phyloP scores from a whole-genome alignment of 1,139 yeast genomes.

The Geotrichum restrictum region DNA sequence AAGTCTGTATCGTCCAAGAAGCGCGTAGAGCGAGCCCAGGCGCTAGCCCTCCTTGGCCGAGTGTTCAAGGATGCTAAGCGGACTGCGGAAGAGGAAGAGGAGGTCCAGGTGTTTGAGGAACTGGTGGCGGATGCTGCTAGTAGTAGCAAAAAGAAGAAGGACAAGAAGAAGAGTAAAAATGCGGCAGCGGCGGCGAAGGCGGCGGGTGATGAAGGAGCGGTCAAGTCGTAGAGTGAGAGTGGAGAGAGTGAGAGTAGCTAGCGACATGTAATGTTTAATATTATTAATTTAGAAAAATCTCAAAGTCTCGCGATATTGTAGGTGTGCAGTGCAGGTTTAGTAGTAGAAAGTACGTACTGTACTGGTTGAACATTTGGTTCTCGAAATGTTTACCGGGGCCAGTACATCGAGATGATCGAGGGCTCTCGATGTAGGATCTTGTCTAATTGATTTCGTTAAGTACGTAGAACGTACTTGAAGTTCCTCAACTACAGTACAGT shows the following conservation, averaged over 20 bases:
- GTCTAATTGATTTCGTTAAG: neutral
- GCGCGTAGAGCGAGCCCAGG: conserved; percentile 75
- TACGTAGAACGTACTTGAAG: neutral
- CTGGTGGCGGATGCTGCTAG: conserved; percentile 88
- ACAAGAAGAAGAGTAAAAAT: conserved; percentile 22
- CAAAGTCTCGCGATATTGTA: too few species aligned
- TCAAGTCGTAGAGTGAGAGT: too few species aligned
- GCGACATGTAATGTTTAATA: too few species aligned
- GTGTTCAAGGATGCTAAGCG: conserved; percentile 65
- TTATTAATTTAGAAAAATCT: neutral
- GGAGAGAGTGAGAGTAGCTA: too few species aligned
- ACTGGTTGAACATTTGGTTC: too few species aligned
- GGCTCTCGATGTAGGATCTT: too few species aligned
- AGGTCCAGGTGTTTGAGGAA: conserved; percentile 85
- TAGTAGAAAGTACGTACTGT: too few species aligned
- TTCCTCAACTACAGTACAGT: neutral
- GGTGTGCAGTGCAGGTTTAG: too few species aligned
- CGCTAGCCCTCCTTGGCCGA: conserved; percentile 66
- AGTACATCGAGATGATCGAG: too few species aligned
- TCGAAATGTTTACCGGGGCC: too few species aligned
- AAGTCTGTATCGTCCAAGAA: conserved; percentile 55
- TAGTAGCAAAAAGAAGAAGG: conserved; percentile 51
- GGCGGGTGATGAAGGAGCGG: neutral
- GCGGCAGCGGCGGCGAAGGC: neutral
- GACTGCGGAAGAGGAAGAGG: conserved; percentile 83